Base-by-base conservation (phyloP, 2,329 filamentous ascomycete species). In the Alternaria brassicicola region DNA sequence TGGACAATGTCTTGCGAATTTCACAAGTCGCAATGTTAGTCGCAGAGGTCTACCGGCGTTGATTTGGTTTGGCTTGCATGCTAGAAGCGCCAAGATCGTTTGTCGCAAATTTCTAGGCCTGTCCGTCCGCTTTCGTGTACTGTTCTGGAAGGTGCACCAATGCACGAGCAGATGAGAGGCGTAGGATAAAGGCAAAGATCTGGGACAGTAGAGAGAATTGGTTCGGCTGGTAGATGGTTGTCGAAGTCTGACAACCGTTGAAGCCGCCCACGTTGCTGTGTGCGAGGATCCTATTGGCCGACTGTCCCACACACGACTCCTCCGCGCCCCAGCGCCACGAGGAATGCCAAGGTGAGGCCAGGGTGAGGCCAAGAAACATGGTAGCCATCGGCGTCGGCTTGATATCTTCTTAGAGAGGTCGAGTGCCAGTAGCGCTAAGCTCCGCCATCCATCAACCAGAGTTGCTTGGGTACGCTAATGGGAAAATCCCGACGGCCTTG, bases 271-370 rank as follows among this genome's bases (percentile, higher is more conserved):
- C 43, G 43, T 47, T 47, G 23, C n/a, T 6, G 13, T 19, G 43
- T 23, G 30, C 43, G 17, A 33, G n/a, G 43, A 6, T 47, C 0
- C 30, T 4, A 47, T 47, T 47, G 43, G 43, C 43, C 31, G 13
- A 1, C 19, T 7, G 6, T n/a, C 6, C 13, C 19, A 35, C 28
- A 47, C 30, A 23, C 30, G 28, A 25, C 43, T 19, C 23, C 30
- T 47, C 43, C 43, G 13, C 19, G 43, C 43, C 43, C 30, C 28
- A 33, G 31, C 43, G 30, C 43, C 31, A 35, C 8, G 28, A 47
- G 30, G n/a, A 33, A 23, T n/a, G 39, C 54, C 54, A 56, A 56
- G 47, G 12, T 7, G 10, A 13, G 6, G 39, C 54, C 54, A 56
- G 52, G 47, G 12, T 7, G 10, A 13, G 6, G 13, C 47, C 38